phyloP scores from a whole-genome alignment of 768 basidiomycete species.

The Sarcodon aspratus region DNA sequence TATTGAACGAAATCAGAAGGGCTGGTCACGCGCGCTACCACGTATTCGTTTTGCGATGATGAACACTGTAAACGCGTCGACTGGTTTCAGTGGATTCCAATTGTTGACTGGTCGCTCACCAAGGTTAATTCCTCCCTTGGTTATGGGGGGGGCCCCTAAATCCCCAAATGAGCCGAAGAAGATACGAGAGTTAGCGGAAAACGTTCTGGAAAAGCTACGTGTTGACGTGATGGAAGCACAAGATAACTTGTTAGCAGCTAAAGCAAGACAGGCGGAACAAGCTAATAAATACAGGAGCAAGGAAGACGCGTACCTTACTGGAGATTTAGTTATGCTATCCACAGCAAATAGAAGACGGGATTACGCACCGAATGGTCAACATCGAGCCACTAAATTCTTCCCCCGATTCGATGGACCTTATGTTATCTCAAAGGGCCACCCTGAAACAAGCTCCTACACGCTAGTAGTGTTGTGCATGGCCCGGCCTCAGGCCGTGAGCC shows the following conservation, averaged over 20 bases:
- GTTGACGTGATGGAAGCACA: constrained; percentile 17
- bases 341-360: constrained; percentile 16
- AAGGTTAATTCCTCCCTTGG: constrained; percentile 9
- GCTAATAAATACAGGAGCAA: constrained; percentile 15
- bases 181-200: too few relatives aligned
- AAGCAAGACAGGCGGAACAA: constrained; percentile 12
- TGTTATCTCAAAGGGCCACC: constrained; percentile 7
- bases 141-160: too few relatives aligned
- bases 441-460: constrained; percentile 10
- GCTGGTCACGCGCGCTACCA: too few relatives aligned
- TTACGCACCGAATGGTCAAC: constrained; percentile 17
- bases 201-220: constrained; percentile 4
- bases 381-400: too few relatives aligned
- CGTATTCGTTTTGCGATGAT: too few relatives aligned
- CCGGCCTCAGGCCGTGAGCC: too few relatives aligned
- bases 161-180: too few relatives aligned
- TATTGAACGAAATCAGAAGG: constrained; percentile 13
- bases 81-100: constrained; percentile 12
- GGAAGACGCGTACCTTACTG: constrained; percentile 15
- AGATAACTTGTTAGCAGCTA: constrained; percentile 20
- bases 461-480: too few relatives aligned
- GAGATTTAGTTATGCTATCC: constrained; percentile 25
- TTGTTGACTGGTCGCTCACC: constrained; percentile 8
- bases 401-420: too few relatives aligned
- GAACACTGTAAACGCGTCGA: too few relatives aligned